Base-by-base conservation (phyloP, 495 filamentous ascomycete species). In the Tuber calosporum region DNA sequence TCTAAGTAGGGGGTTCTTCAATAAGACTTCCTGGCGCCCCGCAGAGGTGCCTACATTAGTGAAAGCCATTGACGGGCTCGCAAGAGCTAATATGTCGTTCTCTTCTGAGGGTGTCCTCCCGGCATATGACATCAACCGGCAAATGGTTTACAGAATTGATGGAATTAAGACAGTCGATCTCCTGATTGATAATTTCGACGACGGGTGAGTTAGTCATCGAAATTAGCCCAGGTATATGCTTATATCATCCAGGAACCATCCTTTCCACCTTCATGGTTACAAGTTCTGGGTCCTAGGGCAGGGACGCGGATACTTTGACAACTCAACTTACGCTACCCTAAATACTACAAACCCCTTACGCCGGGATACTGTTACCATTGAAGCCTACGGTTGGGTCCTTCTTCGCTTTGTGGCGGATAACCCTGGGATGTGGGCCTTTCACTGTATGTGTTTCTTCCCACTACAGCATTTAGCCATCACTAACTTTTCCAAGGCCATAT, bases 231-330 rank as follows among this genome's bases (percentile, higher is more conserved):
- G 26, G 19, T 34, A 30, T 17, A 62, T 30, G 34, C 53, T 62
- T 30, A 62, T 19, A 26, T 19, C 53, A 62, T 62, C 53, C 53
- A 62, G 53, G 1, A 84, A 85, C 73, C 89, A 91, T 72, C 89
- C 89, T 0, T 87, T 89, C 82, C 89, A 91, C 79, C 81, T 91
- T 38, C 89, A 91, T 77, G 89, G 89, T 19, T 84, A 88, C 71
- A 83, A 85, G 38, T 87, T 90, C 84, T 89, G 84, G 82, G 82
- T 89, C 20, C 81, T 89, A 0, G 87, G 86, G 37, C 80, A 84
- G 66, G 87, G 87, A 0, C 84, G 86, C 66, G 87, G 87, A 6
- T 86, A 86, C 72, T 87, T 85, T n/a, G 69, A 80, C 20, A 69
- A 41, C 39, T 72, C 45, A 6, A 70, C 68, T 2, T 80, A 80